Evolutionary conservation across 257 asterid species (phyloP), one percentile per base, ranked within the genome.

Genomic region (Jacaranda mimosifolia): DNA sequence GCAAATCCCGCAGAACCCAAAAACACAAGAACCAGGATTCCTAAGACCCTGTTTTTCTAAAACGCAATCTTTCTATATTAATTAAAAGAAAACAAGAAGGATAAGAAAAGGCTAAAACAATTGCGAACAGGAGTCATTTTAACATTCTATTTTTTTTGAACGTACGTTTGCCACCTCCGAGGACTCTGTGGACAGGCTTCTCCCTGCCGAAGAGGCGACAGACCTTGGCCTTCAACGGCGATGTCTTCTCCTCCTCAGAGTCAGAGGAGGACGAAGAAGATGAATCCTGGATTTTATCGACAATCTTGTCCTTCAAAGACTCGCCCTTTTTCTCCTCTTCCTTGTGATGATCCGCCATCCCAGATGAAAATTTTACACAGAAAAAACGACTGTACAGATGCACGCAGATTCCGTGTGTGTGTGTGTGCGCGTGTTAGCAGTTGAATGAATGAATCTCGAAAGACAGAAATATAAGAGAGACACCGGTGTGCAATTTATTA

Each of bases 91-190:
- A 1, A 52, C 38, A 32, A 17, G 11, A 0, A 0, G 13, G 9
- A 15, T 38, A 26, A 26, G 32, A 26, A 26, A n/a, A 71, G 9
- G 15, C 45, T 36, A 3, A 26, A n/a, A 68, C 7, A 26, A 4
- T 42, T 19, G 9, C 40, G 5, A 26, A 8, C 17, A 42, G 11
- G 6, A 7, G 6, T 63, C 7, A 0, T 1, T 40, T 38, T 53
- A 6, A 48, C 6, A 21, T 72, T 72, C 18, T 1, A 21, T 26
- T 18, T 18, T 19, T 48, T 9, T 9, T 9, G 3, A 12, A 83
- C 90, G 19, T 83, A 94, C 98, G 80, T 84, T 91, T 89, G 58
- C 97, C 97, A 60, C 97, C 97, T 15, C 99, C 99, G 43, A 94
- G 86, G 66, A 91, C 80, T 60, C 69, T 82, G 79, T 94, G 98